Percentiles rank a stretch among this genome's conserved stretches.
phyloP scores from a whole-genome alignment of 2,329 filamentous ascomycete genomes.

The Metarhizium humberi region DNA sequence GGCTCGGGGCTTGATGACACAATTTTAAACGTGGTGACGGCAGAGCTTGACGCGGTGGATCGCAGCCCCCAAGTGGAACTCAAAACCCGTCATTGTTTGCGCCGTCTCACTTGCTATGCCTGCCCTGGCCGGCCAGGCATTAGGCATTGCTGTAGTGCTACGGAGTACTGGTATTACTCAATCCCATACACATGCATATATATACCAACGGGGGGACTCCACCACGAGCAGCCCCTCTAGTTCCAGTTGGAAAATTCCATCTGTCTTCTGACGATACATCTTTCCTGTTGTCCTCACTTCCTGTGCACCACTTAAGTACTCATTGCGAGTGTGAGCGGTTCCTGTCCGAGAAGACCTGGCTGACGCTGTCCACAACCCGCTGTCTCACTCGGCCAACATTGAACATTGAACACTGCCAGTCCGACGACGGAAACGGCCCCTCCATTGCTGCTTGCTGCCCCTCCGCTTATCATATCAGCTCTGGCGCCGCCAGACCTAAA shows the following conservation, averaged over 20 bases:
- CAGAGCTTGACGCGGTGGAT: slow-evolving; percentile 3
- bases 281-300: not conserved
- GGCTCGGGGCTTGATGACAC: slow-evolving; percentile 3
- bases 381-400: not conserved
- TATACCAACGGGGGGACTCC: not conserved
- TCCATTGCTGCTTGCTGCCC: not conserved
- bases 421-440: not conserved
- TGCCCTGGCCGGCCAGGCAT: not conserved
- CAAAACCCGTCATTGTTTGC: not conserved
- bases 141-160: not conserved
- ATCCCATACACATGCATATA: not conserved
- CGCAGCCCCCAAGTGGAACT: not conserved
- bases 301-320: no score
- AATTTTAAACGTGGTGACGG: slow-evolving; percentile 5
- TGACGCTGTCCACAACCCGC: not conserved
- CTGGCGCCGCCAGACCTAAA: not conserved
- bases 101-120: not conserved
- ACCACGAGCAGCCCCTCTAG: not conserved
- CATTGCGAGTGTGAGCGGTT: not conserved
- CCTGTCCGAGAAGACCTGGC: not conserved
- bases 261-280: not conserved
- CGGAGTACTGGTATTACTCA: not conserved
- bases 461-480: not conserved
- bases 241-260: not conserved
- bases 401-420: not conserved